Evolutionary conservation across 331 rosid species (phyloP), one percentile per base, ranked within the genome.

Genomic region (Spiraea crenata): DNA sequence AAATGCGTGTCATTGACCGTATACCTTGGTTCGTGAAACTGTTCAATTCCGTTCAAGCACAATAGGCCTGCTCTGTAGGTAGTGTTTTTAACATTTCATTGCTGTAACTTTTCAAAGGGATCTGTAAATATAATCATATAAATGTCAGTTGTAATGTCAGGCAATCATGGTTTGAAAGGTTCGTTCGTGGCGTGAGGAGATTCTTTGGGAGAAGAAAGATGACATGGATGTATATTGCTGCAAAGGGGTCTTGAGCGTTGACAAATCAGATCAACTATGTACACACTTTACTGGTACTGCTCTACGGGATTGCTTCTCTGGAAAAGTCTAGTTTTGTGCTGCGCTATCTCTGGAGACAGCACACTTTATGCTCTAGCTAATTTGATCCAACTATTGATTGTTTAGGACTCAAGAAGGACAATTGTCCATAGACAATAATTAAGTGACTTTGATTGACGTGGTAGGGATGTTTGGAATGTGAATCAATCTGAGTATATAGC

Each of bases 161-260:
- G 40, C 17, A 10, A 20, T 45, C 10, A 3, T 42, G 40, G 57
- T 15, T 39, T 70, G 63, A 63, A 67, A 93, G 99, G 90, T 82
- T 51, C 89, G 92, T 44, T 8, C 74, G 67, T 91, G 97, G 99
- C 83, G 91, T 52, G 99, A 93, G 87, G 97, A 93, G 84, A 85
- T 93, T 80, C 95, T 91, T 55, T 93, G 99, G 99, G 99, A 93
- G 48, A 93, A 89, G 90, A 93, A 93, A 82, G 67, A 78, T 65
- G 95, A 81, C 77, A 87, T 93, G 95, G 96, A 93, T 63, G 92
- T 89, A 35, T 93, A 91, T 77, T 97, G 99, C 55, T 89, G 96
- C 85, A 93, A 91, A 68, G 97, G 99, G 80, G 81, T 93, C 65
- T 72, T 91, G 57, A 84, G 84, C 44, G 42, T 85, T 59, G 77